Base-by-base conservation (phyloP, 2,329 filamentous ascomycete genomes). In the Exophiala aquamarina region DNA sequence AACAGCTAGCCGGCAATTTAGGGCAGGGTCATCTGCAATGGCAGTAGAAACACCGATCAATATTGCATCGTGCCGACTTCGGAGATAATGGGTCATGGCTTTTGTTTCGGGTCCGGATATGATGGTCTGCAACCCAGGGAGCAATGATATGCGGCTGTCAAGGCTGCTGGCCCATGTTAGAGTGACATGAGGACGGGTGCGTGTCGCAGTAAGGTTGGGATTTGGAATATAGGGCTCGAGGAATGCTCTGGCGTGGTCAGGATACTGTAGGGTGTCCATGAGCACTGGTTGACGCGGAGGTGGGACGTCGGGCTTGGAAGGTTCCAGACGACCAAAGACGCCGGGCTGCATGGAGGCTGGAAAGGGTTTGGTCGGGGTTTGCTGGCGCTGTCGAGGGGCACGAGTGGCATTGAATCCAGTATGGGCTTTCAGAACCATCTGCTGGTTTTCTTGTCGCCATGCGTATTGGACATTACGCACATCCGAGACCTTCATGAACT, bases 121-220 rank as follows among this genome's bases (percentile, higher is more conserved):
- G 0, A 79, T 75, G 2, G 92, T 97, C 56, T 86, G 87, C n/a
- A 82, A 75, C 11, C 90, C 90, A 0, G 89, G 89, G 0, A 84
- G 77, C 20, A 92, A 76, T 2, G 90, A 81, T 41, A 94, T 77
- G 44, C 83, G 81, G 32, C 86, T 85, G 70, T 97, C 92, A 57
- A 98, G 84, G 3, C 91, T 96, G 5, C 85, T 86, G 17, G 93
- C 92, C 67, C 91, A 97, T 10, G 92, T 96, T 32, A 96, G 76
- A 2, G 91, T 96, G 40, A 89, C 78, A 63, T 77, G 76, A 5
- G 77, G 77, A 18, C 74, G 63, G 31, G 61, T 57, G 31, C 64
- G 61, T 33, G 51, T 61, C n/a, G 56, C 47, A 33, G 44, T 49
- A 44, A 59, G 49, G 33, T 63, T 62, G 26, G 61, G 57, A 23